These are phyloP conservation scores for Pythium aphanidermatum DNA, from an alignment of 352 stramenopile genomes.

Conservation along the genomic window DNA sequence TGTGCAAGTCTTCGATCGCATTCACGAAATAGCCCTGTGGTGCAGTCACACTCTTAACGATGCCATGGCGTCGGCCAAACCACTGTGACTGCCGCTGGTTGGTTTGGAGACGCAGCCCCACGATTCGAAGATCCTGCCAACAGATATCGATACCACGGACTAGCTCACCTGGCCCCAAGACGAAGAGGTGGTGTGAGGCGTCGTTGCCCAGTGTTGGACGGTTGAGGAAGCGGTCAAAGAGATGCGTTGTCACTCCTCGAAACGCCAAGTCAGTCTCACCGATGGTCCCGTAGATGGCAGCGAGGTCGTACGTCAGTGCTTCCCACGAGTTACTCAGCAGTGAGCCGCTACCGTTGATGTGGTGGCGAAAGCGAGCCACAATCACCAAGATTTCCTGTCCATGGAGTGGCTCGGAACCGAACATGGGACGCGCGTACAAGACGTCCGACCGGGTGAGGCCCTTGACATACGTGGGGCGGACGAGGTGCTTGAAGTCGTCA, in stretches of 20 bases:
- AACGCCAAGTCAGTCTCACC: neutral
- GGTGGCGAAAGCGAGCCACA: constrained; percentile 18
- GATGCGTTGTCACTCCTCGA: constrained; percentile 7
- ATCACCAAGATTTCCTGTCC: constrained; percentile 19
- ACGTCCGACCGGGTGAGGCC: constrained; percentile 20
- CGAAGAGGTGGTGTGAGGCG: constrained; percentile 11
- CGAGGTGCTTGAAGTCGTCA: constrained; percentile 21
- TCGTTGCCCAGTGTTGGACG: constrained; percentile 2
- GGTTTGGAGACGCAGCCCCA: constrained; percentile 23
- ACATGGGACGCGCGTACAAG: constrained; percentile 14
- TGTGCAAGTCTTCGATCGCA: constrained; percentile 4
- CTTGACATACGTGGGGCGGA: constrained; percentile 20
- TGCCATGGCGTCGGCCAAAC: constrained; percentile 19
- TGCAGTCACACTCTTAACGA: constrained; percentile 22
- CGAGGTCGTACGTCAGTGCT: constrained; percentile 19
- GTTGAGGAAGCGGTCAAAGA: constrained; percentile 19
- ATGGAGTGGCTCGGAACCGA: constrained; percentile 20
- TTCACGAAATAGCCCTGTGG: constrained; percentile 25
- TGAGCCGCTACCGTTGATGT: constrained; percentile 18
- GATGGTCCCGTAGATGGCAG: constrained; percentile 12
- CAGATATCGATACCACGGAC: constrained; percentile 15
- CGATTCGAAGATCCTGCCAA: constrained; percentile 7
- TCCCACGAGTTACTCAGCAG: constrained; percentile 17
- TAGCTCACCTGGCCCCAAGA: constrained; percentile 18
- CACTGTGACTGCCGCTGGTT: constrained; percentile 30